Conservation (phyloP, 1,139 yeast genomes). For the Scheffersomyces cryptocercus region DNA sequence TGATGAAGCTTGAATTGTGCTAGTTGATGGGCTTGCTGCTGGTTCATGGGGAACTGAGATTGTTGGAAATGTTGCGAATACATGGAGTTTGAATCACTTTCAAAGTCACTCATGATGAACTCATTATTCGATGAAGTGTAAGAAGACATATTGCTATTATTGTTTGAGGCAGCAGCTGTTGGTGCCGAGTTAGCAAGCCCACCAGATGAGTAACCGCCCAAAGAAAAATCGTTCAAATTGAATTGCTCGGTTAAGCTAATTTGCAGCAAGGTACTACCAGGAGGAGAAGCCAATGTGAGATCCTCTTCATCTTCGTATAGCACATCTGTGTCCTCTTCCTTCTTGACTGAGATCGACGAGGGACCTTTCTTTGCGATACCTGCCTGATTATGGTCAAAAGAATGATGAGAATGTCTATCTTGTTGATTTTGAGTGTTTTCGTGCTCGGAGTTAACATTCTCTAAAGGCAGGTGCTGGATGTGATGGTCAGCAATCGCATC, state of each 20-base stretch:
- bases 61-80: conserved; percentile 15
- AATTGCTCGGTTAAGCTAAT: conserved; percentile 10
- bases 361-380: neutral
- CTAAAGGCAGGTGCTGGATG: neutral
- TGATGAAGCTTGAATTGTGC: conserved; percentile 2
- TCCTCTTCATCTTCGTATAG: conserved; percentile 2
- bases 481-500: conserved; percentile 6
- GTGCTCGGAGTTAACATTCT: conserved; percentile 7
- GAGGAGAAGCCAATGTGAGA: conserved; percentile 1
- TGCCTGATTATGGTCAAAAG: neutral
- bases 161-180: conserved; percentile 2
- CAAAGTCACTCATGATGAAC: conserved; percentile 20
- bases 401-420: neutral
- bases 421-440: neutral
- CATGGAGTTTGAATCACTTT: conserved; percentile 22
- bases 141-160: neutral
- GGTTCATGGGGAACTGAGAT: neutral
- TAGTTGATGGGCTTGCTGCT: conserved; percentile 1
- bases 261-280: conserved; percentile 6
- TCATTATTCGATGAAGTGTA: conserved; percentile 10
- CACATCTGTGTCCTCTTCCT: conserved; percentile 3
- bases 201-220: conserved; percentile 19
- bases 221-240: conserved; percentile 16
- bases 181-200: conserved; percentile 3
- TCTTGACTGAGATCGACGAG: neutral